Conservation (phyloP, 2,329 filamentous ascomycete species). For the Penicillium verrucosum region DNA sequence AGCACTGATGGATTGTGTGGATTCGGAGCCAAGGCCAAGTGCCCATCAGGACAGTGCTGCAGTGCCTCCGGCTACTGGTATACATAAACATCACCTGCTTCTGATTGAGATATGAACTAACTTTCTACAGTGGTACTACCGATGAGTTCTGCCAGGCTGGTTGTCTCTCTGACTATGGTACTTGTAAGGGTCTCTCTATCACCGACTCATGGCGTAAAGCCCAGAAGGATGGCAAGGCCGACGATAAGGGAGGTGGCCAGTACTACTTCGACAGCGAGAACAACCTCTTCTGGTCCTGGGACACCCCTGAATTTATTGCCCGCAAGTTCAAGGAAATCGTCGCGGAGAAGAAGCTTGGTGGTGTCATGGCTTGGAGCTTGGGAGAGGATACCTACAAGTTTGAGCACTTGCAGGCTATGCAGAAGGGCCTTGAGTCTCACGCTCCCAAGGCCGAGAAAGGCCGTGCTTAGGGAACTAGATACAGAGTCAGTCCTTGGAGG, state of each 20-base stretch:
- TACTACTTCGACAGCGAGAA: slow-evolving; percentile 64
- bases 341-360: slow-evolving; percentile 56
- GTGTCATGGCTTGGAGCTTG: slow-evolving; percentile 72
- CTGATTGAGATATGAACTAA: slow-evolving; percentile 12
- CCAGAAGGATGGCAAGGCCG: slow-evolving; percentile 52
- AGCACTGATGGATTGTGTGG: slow-evolving; percentile 36
- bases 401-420: slow-evolving; percentile 46
- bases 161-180: slow-evolving; percentile 41
- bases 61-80: slow-evolving; percentile 39
- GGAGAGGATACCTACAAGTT: slow-evolving; percentile 60
- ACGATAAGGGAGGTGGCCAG: slow-evolving; percentile 58
- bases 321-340: slow-evolving; percentile 63
- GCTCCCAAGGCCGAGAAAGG: background rate
- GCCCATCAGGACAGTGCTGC: slow-evolving; percentile 33
- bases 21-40: slow-evolving; percentile 27
- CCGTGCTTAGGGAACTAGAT: background rate
- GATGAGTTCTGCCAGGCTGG: slow-evolving; percentile 32
- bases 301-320: slow-evolving; percentile 59
- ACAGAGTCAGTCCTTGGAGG: background rate
- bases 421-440: slow-evolving; percentile 26
- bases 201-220: slow-evolving; percentile 58
- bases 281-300: slow-evolving; percentile 70
- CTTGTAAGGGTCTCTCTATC: slow-evolving; percentile 49
- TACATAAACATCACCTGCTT: background rate
- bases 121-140: slow-evolving; percentile 28